Evolutionary conservation across 1,284 basidiomycete genomes (phyloP).

Genomic region (Fistulina hepatica): DNA sequence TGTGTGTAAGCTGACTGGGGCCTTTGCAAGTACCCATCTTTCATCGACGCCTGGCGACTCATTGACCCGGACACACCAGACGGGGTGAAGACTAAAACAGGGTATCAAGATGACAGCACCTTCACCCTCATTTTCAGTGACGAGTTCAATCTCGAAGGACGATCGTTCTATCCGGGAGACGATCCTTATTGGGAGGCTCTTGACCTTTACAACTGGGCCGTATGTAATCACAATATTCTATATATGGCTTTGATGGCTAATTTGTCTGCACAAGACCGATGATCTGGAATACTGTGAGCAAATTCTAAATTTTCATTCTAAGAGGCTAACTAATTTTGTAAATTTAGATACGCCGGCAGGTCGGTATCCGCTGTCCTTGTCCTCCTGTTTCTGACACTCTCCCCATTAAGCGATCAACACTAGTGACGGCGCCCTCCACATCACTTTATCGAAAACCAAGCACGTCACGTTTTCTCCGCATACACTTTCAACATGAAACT

Average conservation of each 20-base stretch:
- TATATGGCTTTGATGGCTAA: not conserved
- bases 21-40: conserved; percentile 44
- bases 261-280: conserved; percentile 19
- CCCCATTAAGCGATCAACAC: conserved; percentile 49
- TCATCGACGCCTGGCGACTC: conserved; percentile 26
- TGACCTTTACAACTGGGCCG: conserved; percentile 15
- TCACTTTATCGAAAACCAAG: conserved; percentile 36
- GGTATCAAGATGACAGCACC: conserved; percentile 13
- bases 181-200: conserved; percentile 22
- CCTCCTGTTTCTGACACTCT: not conserved
- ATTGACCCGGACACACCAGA: conserved; percentile 11
- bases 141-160: conserved; percentile 18
- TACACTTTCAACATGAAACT: conserved; percentile 16
- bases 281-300: conserved; percentile 27
- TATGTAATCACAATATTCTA: not conserved
- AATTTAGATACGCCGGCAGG: not conserved
- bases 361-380: not conserved
- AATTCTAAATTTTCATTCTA: not conserved
- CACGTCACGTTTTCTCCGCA: conserved; percentile 13
- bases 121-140: conserved; percentile 16
- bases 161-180: conserved; percentile 25
- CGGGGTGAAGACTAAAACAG: conserved; percentile 20
- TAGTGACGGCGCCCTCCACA: conserved; percentile 37
- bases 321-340: conserved; percentile 8
- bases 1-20: conserved; percentile 32